A percentile compares a stretch with the other conserved stretches of the same genome.
Conservation (phyloP, 108 stramenopile genomes). For the Nitzschia sp. region DNA sequence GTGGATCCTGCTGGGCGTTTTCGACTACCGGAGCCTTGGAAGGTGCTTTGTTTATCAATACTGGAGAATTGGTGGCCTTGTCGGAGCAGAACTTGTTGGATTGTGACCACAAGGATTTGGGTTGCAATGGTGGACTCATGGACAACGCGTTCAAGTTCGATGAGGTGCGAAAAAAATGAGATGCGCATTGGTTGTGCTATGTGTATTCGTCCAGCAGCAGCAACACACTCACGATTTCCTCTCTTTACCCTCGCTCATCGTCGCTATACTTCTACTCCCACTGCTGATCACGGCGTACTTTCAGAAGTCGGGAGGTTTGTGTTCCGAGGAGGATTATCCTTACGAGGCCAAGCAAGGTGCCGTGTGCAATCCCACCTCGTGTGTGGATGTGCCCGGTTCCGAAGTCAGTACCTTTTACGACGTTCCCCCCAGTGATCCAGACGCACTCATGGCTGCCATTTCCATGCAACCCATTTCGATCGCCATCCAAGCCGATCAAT, state of each 20-base stretch:
- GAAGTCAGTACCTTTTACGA: conserved; percentile 81
- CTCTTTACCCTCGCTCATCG: too few species aligned
- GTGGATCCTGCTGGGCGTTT: conserved; percentile 95
- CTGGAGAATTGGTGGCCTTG: conserved; percentile 82
- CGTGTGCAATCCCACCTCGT: conserved; percentile 57
- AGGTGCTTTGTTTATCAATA: conserved; percentile 85
- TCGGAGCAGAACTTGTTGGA: conserved; percentile 95
- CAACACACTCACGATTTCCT: too few species aligned
- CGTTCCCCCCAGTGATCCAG: conserved; percentile 64
- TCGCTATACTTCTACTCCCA: too few species aligned
- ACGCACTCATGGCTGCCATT: conserved; percentile 73
- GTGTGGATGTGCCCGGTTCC: conserved; percentile 74
- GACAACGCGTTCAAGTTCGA: conserved; percentile 94
- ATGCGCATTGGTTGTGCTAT: too few species aligned
- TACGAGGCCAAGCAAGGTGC: conserved; percentile 67
- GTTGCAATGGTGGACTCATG: conserved; percentile 95
- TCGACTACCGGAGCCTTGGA: conserved; percentile 94
- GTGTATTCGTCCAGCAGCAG: too few species aligned
- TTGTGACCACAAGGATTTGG: conserved; percentile 88
- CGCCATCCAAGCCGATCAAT: conserved; percentile 80
- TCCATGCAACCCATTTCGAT: conserved; percentile 78
- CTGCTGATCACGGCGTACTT: too few species aligned
- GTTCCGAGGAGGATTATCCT: conserved; percentile 91
- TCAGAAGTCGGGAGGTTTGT: conserved; percentile 74
- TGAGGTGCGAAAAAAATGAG: too few species aligned